Evolutionary conservation across 2,329 filamentous ascomycete species (phyloP), one percentile per base, ranked within the genome.

Genomic region (Ceratocystis eucalypticola): DNA sequence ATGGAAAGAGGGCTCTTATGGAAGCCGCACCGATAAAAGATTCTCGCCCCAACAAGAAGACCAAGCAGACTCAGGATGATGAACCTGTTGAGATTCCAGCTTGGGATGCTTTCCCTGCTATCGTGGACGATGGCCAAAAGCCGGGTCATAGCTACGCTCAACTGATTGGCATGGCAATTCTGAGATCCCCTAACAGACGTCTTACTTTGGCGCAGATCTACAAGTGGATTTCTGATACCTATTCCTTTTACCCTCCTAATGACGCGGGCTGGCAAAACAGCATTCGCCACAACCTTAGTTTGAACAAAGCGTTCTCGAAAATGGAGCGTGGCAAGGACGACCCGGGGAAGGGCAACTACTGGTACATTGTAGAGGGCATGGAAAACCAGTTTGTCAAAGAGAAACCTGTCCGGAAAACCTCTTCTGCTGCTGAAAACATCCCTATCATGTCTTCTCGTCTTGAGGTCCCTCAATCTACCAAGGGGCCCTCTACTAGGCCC

Each of bases 241-340:
- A 89, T 74, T 86, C 84, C 4, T 96, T 93, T 76, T 99, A 97
- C 78, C 87, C 84, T 71, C 83, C 85, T 55, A 84, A 87, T 66
- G 91, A 96, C 72, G 86, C 89, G 10, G 93, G 94, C 69, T 99
- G 94, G 94, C 93, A 97, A 76, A 99, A 99, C 76, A 97, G 94
- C 78, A 99, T 99, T 74, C 88, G 94, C 44, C 94, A 99, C 76
- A 99, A 99, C 71, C 84, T 99, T 44, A 96, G 92, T 73, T 80
- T 99, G 57, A 96, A 96, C 80, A 97, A 97, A 77, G 90, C 89
- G 61, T 97, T 97, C 73, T 86, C 92, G 74, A 97, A 97, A 78
- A 88, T 96, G 73, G 92, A 96, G 75, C 84, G 94, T 68, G 91
- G 92, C 67, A 97, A 97, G 80, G 92, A 96, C 73, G 94, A 97